Conservation (phyloP, 2,329 filamentous ascomycete genomes). For the Botrytis squamosa region DNA sequence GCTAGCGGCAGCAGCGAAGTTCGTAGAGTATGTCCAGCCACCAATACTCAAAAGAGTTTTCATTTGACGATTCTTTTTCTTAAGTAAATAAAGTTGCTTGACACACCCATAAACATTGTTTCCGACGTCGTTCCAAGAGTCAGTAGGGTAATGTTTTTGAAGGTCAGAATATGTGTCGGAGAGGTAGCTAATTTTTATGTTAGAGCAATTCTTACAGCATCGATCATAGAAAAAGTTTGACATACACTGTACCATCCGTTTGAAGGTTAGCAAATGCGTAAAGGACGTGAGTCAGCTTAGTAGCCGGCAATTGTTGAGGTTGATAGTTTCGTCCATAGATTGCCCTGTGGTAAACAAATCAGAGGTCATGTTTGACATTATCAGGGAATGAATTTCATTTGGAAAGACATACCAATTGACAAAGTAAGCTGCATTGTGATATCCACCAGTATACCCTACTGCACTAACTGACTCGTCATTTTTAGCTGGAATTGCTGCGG, state of each 20-base stretch:
- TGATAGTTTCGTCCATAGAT: slow-evolving; percentile 74
- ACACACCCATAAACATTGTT: slow-evolving; percentile 78
- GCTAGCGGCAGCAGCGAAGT: slow-evolving; percentile 68
- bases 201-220: slow-evolving; percentile 39
- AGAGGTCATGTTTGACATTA: not conserved
- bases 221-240: slow-evolving; percentile 47
- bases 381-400: not conserved
- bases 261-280: slow-evolving; percentile 79
- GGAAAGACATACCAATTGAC: slow-evolving; percentile 41
- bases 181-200: slow-evolving; percentile 47
- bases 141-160: slow-evolving; percentile 77
- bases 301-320: slow-evolving; percentile 66
- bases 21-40: slow-evolving; percentile 79
- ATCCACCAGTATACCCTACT: slow-evolving; percentile 2
- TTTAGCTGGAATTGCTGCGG: not conserved
- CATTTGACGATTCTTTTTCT: slow-evolving; percentile 73
- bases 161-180: slow-evolving; percentile 69
- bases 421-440: slow-evolving; percentile 31
- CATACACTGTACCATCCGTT: slow-evolving; percentile 69
- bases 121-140: slow-evolving; percentile 62
- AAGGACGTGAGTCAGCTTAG: slow-evolving; percentile 73
- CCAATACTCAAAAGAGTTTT: slow-evolving; percentile 80
- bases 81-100: slow-evolving; percentile 76
- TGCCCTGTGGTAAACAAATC: slow-evolving; percentile 47
- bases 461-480: not conserved